Evolutionary conservation across 2,329 filamentous ascomycete species (phyloP).

Genomic region (Aspergillus phoenicis): DNA sequence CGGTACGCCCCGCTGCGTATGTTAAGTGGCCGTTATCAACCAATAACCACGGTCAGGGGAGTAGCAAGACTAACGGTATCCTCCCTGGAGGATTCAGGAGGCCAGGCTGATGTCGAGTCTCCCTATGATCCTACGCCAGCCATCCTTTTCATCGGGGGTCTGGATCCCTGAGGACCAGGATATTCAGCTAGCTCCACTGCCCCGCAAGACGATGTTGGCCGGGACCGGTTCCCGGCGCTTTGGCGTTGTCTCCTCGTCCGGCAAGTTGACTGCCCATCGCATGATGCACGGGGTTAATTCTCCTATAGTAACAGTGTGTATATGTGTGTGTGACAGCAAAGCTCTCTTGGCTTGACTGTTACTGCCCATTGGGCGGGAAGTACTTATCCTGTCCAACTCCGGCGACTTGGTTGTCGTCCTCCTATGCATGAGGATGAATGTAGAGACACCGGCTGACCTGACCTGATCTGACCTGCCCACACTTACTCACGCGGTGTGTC

Average conservation of each 20-base stretch:
- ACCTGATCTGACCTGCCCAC: background rate
- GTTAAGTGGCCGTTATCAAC: background rate
- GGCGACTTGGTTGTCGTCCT: background rate
- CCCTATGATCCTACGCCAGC: background rate
- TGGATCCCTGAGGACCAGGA: background rate
- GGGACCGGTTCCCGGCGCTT: background rate
- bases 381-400: background rate
- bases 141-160: background rate
- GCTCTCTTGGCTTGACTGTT: background rate
- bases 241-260: background rate
- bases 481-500: background rate
- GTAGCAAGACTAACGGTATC: too few relatives aligned
- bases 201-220: background rate
- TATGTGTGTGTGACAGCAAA: background rate
- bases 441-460: background rate
- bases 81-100: too few relatives aligned
- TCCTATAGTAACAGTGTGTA: background rate
- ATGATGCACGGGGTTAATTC: slow-evolving; percentile 3
- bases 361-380: background rate
- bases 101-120: background rate
- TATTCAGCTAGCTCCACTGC: background rate
- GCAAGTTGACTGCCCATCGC: background rate
- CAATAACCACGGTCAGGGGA: background rate
- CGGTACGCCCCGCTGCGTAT: background rate
- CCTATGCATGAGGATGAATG: background rate